phyloP scores from a whole-genome alignment of 2,329 filamentous ascomycete genomes.

The Gaeumannomyces sp. region DNA sequence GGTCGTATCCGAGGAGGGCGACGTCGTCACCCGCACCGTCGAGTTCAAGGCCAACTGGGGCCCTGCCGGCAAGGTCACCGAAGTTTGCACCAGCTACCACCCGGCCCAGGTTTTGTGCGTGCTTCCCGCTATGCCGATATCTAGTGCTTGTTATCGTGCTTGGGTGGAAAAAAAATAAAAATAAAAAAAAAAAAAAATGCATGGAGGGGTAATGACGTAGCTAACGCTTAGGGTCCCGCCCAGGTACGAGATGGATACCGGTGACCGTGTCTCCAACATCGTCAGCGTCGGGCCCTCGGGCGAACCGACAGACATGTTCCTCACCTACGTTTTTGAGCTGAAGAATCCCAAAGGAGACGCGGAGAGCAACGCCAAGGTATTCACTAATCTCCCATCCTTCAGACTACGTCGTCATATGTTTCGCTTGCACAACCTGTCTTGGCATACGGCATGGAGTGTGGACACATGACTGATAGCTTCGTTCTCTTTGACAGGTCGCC shows the following conservation, averaged over 20 bases:
- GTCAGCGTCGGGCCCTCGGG: constrained; percentile 20
- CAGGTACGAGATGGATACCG: constrained; percentile 23
- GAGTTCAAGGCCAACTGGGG: constrained; percentile 20
- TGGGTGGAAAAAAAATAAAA: too few relatives aligned
- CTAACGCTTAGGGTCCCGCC: too few relatives aligned
- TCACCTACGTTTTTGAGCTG: constrained; percentile 29
- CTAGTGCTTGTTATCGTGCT: too few relatives aligned
- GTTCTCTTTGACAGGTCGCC: constrained; percentile 17
- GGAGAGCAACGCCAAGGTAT: constrained; percentile 19
- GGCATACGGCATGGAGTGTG: too few relatives aligned
- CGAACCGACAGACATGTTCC: constrained; percentile 20
- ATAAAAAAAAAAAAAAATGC: too few relatives aligned
- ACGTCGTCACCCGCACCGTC: constrained; percentile 24
- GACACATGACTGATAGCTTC: background rate
- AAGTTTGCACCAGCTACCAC: constrained; percentile 25
- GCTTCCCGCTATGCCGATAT: too few relatives aligned
- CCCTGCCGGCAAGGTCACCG: constrained; percentile 15
- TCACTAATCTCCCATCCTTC: too few relatives aligned
- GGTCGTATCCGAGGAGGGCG: constrained; percentile 24
- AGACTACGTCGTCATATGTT: background rate
- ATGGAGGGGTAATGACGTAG: too few relatives aligned
- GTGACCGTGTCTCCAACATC: constrained; percentile 26
- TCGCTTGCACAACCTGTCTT: background rate
- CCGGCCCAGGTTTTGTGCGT: constrained; percentile 22
- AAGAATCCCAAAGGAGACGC: constrained; percentile 17